phyloP scores from a whole-genome alignment of 129 eudicot genomes.

The Lactuca sativa region DNA sequence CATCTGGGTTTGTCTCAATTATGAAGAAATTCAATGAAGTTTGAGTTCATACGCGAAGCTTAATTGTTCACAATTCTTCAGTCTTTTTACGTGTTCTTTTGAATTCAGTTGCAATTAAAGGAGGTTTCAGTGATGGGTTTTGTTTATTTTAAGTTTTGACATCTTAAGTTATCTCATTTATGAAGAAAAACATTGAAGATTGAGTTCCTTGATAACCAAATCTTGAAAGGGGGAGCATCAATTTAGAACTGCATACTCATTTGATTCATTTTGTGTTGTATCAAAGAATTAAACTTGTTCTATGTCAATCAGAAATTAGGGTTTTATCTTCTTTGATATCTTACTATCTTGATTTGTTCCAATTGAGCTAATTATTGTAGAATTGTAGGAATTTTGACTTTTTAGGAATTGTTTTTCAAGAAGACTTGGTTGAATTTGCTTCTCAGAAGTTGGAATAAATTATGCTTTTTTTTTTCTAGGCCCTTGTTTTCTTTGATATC shows the following conservation, averaged over 20 bases:
- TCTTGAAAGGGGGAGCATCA: constrained; percentile 17
- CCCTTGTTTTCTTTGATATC: background rate
- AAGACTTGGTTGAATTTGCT: constrained; percentile 17
- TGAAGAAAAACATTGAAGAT: background rate
- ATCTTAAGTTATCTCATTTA: constrained; percentile 4
- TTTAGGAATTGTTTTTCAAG: background rate
- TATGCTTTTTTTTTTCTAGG: constrained; percentile 9
- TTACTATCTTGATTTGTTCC: background rate
- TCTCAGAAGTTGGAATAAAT: constrained; percentile 1
- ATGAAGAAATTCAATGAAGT: constrained; percentile 2
- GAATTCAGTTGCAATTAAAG: background rate
- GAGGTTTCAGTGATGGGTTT: background rate
- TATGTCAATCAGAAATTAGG: constrained; percentile 12
- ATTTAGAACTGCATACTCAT: constrained; percentile 12
- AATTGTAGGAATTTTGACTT: constrained; percentile 1
- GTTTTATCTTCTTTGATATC: constrained; percentile 16
- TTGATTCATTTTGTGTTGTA: constrained; percentile 10
- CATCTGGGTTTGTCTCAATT: constrained; percentile 8
- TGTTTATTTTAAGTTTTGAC: background rate
- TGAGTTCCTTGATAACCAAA: constrained; percentile 2
- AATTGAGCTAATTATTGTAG: constrained; percentile 13
- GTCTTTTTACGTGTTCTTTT: background rate
- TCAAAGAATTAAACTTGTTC: constrained; percentile 19
- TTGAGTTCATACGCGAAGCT: constrained; percentile 13
- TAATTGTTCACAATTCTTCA: background rate